A percentile compares a stretch with the other conserved stretches of the same genome.
phyloP scores from a whole-genome alignment of 73 alveolate species.

The Urostyla sp. region DNA sequence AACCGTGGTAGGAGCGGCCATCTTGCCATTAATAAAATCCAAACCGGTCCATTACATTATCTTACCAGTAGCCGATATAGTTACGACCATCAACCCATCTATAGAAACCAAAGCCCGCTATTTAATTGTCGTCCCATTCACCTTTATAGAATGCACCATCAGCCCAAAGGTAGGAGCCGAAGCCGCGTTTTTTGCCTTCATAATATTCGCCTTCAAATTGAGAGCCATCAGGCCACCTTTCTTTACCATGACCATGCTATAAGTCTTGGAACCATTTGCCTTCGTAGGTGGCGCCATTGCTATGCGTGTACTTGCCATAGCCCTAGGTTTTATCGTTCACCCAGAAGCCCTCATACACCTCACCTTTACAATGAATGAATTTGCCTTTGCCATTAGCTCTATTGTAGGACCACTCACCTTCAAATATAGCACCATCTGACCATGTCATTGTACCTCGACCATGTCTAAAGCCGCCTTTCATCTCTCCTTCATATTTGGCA shows the following conservation, averaged over 20 bases:
- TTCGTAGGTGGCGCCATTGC: neutral
- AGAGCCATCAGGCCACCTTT: conserved; percentile 84
- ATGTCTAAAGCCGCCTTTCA: conserved; percentile 82
- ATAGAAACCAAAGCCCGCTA: conserved; percentile 67
- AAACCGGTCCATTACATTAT: conserved; percentile 65
- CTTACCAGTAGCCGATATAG: conserved; percentile 61
- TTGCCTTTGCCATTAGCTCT: conserved; percentile 64
- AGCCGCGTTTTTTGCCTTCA: conserved; percentile 80
- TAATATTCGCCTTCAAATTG: conserved; percentile 72
- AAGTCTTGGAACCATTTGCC: neutral
- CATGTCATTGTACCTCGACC: conserved; percentile 78
- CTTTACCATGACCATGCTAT: conserved; percentile 83
- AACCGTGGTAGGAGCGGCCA: conserved; percentile 79
- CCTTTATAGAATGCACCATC: conserved; percentile 74
- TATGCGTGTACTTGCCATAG: conserved; percentile 55
- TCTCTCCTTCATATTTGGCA: conserved; percentile 73
- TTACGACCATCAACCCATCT: conserved; percentile 67
- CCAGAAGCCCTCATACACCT: conserved; percentile 67
- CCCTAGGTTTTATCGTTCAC: conserved; percentile 72
- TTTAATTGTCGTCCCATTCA: conserved; percentile 67
- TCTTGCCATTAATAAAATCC: conserved; percentile 80
- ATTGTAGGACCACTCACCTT: conserved; percentile 75
- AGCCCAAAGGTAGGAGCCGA: conserved; percentile 77
- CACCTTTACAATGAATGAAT: conserved; percentile 57
- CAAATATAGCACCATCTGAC: conserved; percentile 79